A percentile compares a stretch with the other conserved stretches of the same genome.
phyloP scores from a whole-genome alignment of 2,329 filamentous ascomycete genomes.

The Talaromyces sp. region DNA sequence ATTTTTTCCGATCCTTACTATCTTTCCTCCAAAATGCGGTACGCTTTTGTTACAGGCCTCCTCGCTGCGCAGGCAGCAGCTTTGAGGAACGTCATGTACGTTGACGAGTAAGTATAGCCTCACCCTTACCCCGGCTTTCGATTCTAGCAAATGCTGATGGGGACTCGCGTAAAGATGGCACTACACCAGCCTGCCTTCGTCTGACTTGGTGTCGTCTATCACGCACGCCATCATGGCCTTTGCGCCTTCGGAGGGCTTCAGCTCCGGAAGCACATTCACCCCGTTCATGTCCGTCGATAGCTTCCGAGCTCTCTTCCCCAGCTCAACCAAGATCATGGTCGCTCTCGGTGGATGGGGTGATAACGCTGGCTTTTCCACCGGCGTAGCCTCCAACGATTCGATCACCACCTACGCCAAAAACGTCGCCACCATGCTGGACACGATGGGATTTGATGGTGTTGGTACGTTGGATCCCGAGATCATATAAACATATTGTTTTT shows the following conservation, averaged over 20 bases:
- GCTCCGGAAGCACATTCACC: conserved; percentile 42
- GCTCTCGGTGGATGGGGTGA: conserved; percentile 75
- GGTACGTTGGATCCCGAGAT: conserved; percentile 28
- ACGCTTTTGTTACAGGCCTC: conserved; percentile 23
- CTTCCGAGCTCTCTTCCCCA: conserved; percentile 50
- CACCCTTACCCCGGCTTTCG: neutral
- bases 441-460: conserved; percentile 62
- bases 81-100: conserved; percentile 42
- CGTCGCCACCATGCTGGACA: conserved; percentile 58
- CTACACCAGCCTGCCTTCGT: conserved; percentile 28
- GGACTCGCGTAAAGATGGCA: conserved; percentile 36
- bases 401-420: conserved; percentile 61
- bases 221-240: conserved; percentile 56
- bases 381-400: conserved; percentile 48
- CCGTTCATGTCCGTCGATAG: conserved; percentile 52
- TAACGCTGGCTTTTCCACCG: conserved; percentile 54
- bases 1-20: neutral
- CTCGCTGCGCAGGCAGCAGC: conserved; percentile 27
- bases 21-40: conserved; percentile 19
- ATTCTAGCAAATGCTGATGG: neutral
- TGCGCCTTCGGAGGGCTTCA: conserved; percentile 49
- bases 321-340: conserved; percentile 60
- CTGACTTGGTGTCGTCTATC: conserved; percentile 38
- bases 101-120: conserved; percentile 39
- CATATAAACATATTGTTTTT: neutral